Percentiles rank a stretch among this genome's conserved stretches.
phyloP scores from a whole-genome alignment of 306 rosid species.

The Fagus crenata region DNA sequence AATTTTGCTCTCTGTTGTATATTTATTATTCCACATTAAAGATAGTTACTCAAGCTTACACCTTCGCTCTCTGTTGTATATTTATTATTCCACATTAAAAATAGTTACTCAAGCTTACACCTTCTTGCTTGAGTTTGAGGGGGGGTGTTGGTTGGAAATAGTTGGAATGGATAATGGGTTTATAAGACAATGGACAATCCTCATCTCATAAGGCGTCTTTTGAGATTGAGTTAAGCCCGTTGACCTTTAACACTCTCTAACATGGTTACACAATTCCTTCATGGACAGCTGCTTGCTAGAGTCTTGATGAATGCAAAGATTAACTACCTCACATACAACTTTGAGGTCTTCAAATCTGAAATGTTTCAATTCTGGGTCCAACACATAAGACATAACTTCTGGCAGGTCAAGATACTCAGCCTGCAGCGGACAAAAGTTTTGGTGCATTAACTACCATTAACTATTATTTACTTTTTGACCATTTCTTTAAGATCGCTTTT shows the following conservation, averaged over 20 bases:
- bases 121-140: too few relatives aligned
- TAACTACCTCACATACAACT: slow-evolving; percentile 75
- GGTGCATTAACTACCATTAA: neutral
- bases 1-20: slow-evolving; percentile 79
- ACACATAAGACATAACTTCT: slow-evolving; percentile 66
- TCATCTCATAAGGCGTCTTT: too few relatives aligned
- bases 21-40: too few relatives aligned
- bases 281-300: slow-evolving; percentile 55
- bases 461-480: neutral
- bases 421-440: slow-evolving; percentile 43
- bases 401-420: slow-evolving; percentile 86
- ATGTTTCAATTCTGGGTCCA: slow-evolving; percentile 79
- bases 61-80: too few relatives aligned
- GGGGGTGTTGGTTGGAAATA: too few relatives aligned
- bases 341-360: slow-evolving; percentile 71
- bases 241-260: too few relatives aligned
- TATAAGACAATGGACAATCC: too few relatives aligned
- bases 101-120: too few relatives aligned
- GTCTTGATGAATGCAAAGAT: slow-evolving; percentile 69
- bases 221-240: too few relatives aligned
- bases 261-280: slow-evolving; percentile 61
- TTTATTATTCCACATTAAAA: too few relatives aligned
- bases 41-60: too few relatives aligned
- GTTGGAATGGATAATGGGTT: too few relatives aligned
- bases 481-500: neutral